phyloP scores from a whole-genome alignment of 495 filamentous ascomycete species.

The Pyrenopolyporus hunteri region DNA sequence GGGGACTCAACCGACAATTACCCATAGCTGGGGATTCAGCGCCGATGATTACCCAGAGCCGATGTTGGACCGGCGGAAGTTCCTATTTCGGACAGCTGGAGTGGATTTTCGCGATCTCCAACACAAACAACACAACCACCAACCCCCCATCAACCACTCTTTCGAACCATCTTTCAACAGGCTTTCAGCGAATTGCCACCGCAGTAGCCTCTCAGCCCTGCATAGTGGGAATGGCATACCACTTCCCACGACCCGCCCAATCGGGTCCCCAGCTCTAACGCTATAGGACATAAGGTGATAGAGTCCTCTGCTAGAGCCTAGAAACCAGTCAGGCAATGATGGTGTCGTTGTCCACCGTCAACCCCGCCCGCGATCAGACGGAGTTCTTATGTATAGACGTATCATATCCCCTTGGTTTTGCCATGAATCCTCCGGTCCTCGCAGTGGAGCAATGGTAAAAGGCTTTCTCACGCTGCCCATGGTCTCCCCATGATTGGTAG shows the following conservation, averaged over 20 bases:
- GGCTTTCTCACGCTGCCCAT: conserved; percentile 11
- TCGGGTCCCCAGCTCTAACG: background rate
- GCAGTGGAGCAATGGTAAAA: conserved; percentile 19
- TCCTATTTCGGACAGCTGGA: background rate
- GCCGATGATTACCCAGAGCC: background rate
- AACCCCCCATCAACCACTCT: too few relatives aligned
- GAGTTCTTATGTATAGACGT: too few relatives aligned
- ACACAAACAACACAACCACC: too few relatives aligned
- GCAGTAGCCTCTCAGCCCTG: too few relatives aligned
- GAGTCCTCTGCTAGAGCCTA: too few relatives aligned
- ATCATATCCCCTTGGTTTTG: too few relatives aligned
- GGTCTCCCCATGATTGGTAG: conserved; percentile 30
- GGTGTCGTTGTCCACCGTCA: too few relatives aligned
- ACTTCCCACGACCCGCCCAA: conserved; percentile 2
- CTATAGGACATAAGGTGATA: background rate
- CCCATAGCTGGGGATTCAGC: background rate
- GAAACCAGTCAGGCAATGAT: too few relatives aligned
- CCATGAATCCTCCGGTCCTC: conserved; percentile 34
- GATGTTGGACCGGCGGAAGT: conserved; percentile 6
- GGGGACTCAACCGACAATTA: background rate
- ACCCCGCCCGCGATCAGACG: too few relatives aligned
- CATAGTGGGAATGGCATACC: conserved; percentile 1
- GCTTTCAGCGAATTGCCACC: too few relatives aligned
- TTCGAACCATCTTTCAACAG: too few relatives aligned
- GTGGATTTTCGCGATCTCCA: too few relatives aligned